Base-by-base conservation (phyloP, 768 basidiomycete species). In the Cubamyces lactineus region DNA sequence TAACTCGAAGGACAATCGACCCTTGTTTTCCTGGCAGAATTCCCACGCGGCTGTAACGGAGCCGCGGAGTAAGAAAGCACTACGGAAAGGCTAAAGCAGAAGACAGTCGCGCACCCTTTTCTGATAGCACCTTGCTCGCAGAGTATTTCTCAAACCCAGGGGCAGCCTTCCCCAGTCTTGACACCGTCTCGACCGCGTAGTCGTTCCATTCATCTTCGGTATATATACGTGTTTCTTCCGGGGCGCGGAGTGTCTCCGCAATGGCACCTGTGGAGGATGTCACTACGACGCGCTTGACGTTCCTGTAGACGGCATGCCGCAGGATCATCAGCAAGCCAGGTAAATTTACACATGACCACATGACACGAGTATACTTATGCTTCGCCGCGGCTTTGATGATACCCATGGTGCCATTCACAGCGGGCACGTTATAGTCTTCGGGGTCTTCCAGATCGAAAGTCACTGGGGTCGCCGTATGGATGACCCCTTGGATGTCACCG, bases 401-500 rank as follows among this genome's bases (percentile, higher is more conserved):
- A 5, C 83, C 79, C 0, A 83, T 65, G 0, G 91, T 93, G 1
- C 92, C 91, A 3, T 84, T 74, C 5, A 93, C 82, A 21, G 92
- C 91, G 3, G 92, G 92, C 17, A 71, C 73, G 63, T 91, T 85
- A 34, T 89, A 66, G 59, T 88, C 86, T 4, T 74, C 61, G 3
- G 77, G 74, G 42, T 84, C 79, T 19, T 77, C 75, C 2, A 76
- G 77, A 1, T 79, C 73, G 21, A 76, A 62, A 54, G 80, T 74
- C 67, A 86, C 79, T 0, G 89, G 89, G 0, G 87, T 88, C 0
- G 87, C 88, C 1, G 79, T 83, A 66, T 91, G 89, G 38, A 77
- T 80, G 50, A 94, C 82, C 0, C 80, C 91, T 57, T 89, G 84
- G 4, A 92, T 84, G 0, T 82, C 89, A 70, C 86, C 83, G 60